Conservation (phyloP, 768 basidiomycete species). For the Russula lepida region DNA sequence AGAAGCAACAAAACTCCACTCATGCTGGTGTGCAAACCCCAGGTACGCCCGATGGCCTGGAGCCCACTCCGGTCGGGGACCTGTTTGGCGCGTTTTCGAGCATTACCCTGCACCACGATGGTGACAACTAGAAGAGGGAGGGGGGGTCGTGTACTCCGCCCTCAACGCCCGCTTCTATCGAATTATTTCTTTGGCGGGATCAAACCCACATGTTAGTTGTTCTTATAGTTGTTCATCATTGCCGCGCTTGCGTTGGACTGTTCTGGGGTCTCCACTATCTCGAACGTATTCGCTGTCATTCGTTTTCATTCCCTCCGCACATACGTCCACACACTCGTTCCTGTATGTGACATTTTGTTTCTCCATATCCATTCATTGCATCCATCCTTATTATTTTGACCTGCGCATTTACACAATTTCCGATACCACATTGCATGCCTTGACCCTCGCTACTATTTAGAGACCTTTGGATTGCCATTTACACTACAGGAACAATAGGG, state of each 20-base stretch:
- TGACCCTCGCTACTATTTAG: slow-evolving; percentile 15
- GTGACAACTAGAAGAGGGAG: slow-evolving; percentile 34
- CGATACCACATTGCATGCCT: slow-evolving; percentile 20
- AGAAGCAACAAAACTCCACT: slow-evolving; percentile 32
- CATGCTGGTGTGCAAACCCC: slow-evolving; percentile 35
- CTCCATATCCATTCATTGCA: slow-evolving; percentile 12
- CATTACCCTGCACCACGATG: slow-evolving; percentile 82
- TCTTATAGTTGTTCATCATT: neutral
- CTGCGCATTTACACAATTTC: slow-evolving; percentile 19
- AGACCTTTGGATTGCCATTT: slow-evolving; percentile 14
- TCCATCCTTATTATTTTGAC: slow-evolving; percentile 14
- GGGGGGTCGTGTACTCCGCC: neutral
- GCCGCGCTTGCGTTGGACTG: neutral
- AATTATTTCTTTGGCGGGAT: neutral
- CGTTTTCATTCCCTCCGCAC: neutral
- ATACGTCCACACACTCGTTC: neutral
- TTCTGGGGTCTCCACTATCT: neutral
- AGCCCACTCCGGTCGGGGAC: slow-evolving; percentile 45
- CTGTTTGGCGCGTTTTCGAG: slow-evolving; percentile 84
- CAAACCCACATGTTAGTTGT: neutral
- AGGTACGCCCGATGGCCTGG: slow-evolving; percentile 35
- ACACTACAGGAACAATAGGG: slow-evolving; percentile 8
- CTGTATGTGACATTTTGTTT: slow-evolving; percentile 9
- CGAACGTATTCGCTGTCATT: neutral
- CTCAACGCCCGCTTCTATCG: neutral